Conservation (phyloP, 2,329 filamentous ascomycete genomes). For the Leptosphaerulina australis region DNA sequence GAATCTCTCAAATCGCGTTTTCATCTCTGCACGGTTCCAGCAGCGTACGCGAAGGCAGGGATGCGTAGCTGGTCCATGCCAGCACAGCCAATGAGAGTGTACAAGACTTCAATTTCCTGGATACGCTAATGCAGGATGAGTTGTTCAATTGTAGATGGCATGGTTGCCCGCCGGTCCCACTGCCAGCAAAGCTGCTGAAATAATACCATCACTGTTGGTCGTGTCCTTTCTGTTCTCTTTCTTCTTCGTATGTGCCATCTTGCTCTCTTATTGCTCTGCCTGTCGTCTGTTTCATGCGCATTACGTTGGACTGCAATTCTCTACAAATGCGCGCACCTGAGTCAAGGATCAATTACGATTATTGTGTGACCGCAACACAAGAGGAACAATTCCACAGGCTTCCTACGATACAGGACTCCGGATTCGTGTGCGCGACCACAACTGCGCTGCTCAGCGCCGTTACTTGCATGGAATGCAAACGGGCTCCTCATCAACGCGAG, state of each 20-base stretch:
- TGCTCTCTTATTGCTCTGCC: slow-evolving; percentile 14
- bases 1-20: neutral
- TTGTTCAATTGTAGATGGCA: slow-evolving; percentile 44
- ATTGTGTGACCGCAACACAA: slow-evolving; percentile 17
- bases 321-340: slow-evolving; percentile 6
- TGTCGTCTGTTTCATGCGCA: neutral
- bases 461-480: neutral
- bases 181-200: slow-evolving; percentile 34
- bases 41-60: slow-evolving; percentile 16
- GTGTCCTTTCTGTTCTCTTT: slow-evolving; percentile 13
- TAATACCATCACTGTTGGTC: slow-evolving; percentile 29
- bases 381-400: slow-evolving; percentile 7
- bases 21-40: slow-evolving; percentile 11
- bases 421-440: neutral
- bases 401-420: slow-evolving; percentile 9
- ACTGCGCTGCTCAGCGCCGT: slow-evolving; percentile 2
- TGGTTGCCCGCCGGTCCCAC: slow-evolving; percentile 33
- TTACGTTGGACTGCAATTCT: neutral
- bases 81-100: slow-evolving; percentile 31
- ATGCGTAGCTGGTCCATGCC: slow-evolving; percentile 9
- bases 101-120: slow-evolving; percentile 30
- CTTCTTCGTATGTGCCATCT: slow-evolving; percentile 13
- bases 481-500: neutral
- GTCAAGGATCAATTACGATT: slow-evolving; percentile 9
- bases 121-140: slow-evolving; percentile 49